A percentile compares a stretch with the other conserved stretches of the same genome.
Evolutionary conservation across 176 grass and related monocot genomes (phyloP).

Genomic region (Oryza meridionalis): DNA sequence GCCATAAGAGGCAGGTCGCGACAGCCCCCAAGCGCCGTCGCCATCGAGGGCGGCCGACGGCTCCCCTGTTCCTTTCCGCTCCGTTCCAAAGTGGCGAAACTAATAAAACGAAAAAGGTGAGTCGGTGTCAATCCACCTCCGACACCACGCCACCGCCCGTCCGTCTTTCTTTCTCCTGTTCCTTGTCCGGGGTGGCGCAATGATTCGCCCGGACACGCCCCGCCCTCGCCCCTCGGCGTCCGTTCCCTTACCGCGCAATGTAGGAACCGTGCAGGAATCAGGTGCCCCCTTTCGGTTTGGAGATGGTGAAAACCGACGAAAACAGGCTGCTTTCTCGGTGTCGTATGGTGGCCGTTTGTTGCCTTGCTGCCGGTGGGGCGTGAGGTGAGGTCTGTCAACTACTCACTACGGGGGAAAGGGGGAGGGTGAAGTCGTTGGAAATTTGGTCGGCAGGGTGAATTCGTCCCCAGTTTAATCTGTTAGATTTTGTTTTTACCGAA

Average conservation of each 20-base stretch:
- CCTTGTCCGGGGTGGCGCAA: background rate
- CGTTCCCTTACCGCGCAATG: background rate
- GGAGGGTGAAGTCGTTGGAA: background rate
- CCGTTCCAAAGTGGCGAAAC: background rate
- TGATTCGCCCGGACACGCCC: background rate
- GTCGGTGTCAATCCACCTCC: background rate
- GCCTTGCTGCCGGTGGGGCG: background rate
- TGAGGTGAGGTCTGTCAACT: background rate
- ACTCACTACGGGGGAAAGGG: background rate
- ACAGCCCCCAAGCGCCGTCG: background rate
- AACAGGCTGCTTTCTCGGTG: background rate
- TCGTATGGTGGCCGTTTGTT: background rate
- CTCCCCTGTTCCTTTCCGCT: background rate
- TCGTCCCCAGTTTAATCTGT: background rate
- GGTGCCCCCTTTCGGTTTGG: background rate
- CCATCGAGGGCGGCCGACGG: background rate
- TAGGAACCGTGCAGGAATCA: background rate
- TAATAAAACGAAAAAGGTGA: background rate
- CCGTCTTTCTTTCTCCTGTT: background rate
- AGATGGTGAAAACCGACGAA: background rate
- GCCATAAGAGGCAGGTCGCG: background rate
- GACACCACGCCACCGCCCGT: slow-evolving; percentile 11
- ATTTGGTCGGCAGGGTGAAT: slow-evolving; percentile 15
- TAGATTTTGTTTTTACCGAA: slow-evolving; percentile 2
- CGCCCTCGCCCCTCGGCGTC: background rate